A percentile compares a stretch with the other conserved stretches of the same genome.
These are phyloP conservation scores for Plasmodium fragile DNA, from an alignment of 169 alveolate genomes.

Conservation along the genomic window DNA sequence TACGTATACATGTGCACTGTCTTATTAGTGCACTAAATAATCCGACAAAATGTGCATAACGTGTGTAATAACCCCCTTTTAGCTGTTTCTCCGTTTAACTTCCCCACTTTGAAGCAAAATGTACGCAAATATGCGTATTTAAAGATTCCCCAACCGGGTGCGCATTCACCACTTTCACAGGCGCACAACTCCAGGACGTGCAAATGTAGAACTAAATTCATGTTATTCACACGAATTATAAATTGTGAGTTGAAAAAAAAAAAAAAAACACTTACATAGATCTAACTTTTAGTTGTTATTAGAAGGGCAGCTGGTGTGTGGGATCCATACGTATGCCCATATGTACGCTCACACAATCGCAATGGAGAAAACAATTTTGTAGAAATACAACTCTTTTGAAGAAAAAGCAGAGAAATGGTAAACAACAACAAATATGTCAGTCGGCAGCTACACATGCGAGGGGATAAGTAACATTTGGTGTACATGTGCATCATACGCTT, in stretches of 20 bases:
- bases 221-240: not conserved
- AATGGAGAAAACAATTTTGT: not conserved
- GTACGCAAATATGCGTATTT: not conserved
- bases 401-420: not conserved
- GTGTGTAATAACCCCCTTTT: not conserved
- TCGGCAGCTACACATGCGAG: not conserved
- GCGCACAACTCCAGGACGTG: not conserved
- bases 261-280: not conserved
- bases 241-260: not conserved
- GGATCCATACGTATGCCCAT: not conserved
- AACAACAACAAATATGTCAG: not conserved
- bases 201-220: not conserved
- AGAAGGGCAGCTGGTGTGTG: not conserved
- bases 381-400: not conserved
- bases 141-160: not conserved
- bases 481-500: not conserved
- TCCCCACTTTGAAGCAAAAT: not conserved
- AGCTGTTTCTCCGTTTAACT: not conserved
- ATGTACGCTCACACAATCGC: not conserved
- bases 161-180: not conserved
- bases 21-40: not conserved
- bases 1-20: not conserved
- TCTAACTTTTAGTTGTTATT: not conserved
- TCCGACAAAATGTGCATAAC: not conserved
- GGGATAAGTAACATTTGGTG: not conserved